Base-by-base conservation (phyloP, 2,329 filamentous ascomycete species). In the Nemania bipapillata region DNA sequence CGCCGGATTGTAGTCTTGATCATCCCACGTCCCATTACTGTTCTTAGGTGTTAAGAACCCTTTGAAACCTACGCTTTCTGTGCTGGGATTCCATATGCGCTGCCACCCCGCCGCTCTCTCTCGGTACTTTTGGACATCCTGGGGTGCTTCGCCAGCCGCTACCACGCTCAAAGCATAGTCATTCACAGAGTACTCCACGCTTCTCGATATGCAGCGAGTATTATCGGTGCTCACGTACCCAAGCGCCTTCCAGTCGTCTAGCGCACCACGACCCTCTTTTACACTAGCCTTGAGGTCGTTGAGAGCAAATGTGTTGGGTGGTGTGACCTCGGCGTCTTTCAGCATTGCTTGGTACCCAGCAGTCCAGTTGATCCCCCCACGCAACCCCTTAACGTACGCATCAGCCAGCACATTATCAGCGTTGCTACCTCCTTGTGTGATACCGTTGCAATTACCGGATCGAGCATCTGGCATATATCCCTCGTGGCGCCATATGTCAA, bases 361-460 rank as follows among this genome's bases (percentile, higher is more conserved):
- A 0, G 79, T 77, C 87, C 87, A 90, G 69, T 89, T 82, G 22
- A 90, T 81, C 74, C 69, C 73, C 0, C 67, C 73, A 49, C 66
- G 67, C 4, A 87, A 76, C 2, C 85, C 82, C 75, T 89, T 89
- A 2, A 88, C 82, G 62, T 86, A 89, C 0, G 87, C 87, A 71
- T 90, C 87, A 5, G 87, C 87, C 17, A 90, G 82, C 0, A 89
- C 82, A 42, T 88, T 89, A 73, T 89, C 87, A 0, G 86, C 85
- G 66, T 89, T 88, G 20, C 84, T 87, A 3, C 87, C 87, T 2
- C 86, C 87, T 74, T 89, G 86, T 0, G 85, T 83, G 8, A 85
- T 82, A 11, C 87, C 87, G 63, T 89, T 89, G 77, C 81, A 86
- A 74, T 88, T 87, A 11, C 82, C 84, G 0, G 83, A 86, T 35